Evolutionary conservation across 148 eudicot genomes (phyloP), one percentile per base, ranked within the genome.

Genomic region (Fagopyrum esculentum): DNA sequence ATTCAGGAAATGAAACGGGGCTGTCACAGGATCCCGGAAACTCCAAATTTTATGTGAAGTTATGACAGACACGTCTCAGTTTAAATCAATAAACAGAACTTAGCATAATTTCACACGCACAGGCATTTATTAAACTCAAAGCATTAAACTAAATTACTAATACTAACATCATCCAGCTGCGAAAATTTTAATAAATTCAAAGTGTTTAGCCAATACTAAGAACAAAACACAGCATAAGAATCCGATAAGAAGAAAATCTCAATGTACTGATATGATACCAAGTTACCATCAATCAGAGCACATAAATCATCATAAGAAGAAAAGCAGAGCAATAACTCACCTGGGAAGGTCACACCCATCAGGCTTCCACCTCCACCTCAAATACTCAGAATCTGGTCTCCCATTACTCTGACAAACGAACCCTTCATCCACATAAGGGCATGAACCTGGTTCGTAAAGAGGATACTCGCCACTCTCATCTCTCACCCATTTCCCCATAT

Each of bases 361-460:
- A 74, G 98, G 97, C 82, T 94, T 86, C 98, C 98, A 94, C 11
- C 91, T 78, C 98, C 98, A 90, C 46, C 90, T 88, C 76, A 88
- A 71, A 80, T 91, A 93, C 49, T 82, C 87, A 35, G 79, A 85
- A 79, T 93, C 98, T 12, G 77, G 78, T 75, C 98, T 89, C 68
- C 98, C 98, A 86, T 93, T 91, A 54, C 46, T 81, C 74, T 91
- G 96, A 77, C 98, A 94, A 82, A 90, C 89, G 81, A 85, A 94
- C 70, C 85, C 98, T 69, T 89, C 97, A 78, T 94, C 98, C 57
- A 94, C 93, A 80, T 82, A 94, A 4, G 98, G 93, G 74, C 98
- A 94, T 51, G 88, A 80, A 74, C 97, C 96, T 5, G 96, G 87
- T 68, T 75, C 43, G 77, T 94, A 94, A 56, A 90, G 68, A 4